Percentiles rank a stretch among this genome's conserved stretches.
Conservation (phyloP, 2,329 filamentous ascomycete genomes). For the Aspergillus novoparasiticus region DNA sequence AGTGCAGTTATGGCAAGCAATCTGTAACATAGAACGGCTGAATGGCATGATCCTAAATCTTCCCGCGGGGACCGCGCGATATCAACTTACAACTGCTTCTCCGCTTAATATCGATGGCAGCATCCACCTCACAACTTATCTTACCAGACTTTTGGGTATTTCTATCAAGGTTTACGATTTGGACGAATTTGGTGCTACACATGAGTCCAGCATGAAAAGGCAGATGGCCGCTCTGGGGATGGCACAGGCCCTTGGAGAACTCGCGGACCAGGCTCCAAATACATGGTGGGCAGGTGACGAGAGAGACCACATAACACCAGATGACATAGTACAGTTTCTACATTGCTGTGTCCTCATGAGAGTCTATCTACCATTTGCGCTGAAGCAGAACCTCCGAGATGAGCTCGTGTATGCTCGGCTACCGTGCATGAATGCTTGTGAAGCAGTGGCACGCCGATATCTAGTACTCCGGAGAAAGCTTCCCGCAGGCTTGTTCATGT, state of each 20-base stretch:
- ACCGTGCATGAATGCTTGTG: conserved; percentile 22
- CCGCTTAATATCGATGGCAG: conserved; percentile 12
- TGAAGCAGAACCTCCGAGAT: conserved; percentile 14
- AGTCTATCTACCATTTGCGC: conserved; percentile 16
- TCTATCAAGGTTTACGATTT: conserved; percentile 15
- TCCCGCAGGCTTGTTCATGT: conserved; percentile 16
- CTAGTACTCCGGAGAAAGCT: conserved; percentile 15
- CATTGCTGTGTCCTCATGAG: conserved; percentile 21
- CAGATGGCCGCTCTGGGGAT: conserved; percentile 16
- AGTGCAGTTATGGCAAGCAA: conserved; percentile 34
- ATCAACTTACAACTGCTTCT: conserved; percentile 8
- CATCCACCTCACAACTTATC: conserved; percentile 16
- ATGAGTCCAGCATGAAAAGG: conserved; percentile 7
- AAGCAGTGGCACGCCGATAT: conserved; percentile 15
- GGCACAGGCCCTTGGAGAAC: conserved; percentile 11
- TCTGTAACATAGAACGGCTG: conserved; percentile 37
- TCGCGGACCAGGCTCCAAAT: conserved; percentile 13
- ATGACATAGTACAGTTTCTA: conserved; percentile 20
- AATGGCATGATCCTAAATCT: conserved; percentile 38
- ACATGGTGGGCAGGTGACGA: conserved; percentile 17
- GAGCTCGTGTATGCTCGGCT: conserved; percentile 19
- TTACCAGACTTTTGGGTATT: conserved; percentile 14
- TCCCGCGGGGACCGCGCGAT: conserved; percentile 34
- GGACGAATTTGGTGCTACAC: conserved; percentile 13
- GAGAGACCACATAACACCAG: conserved; percentile 4